Conservation (phyloP, 2,329 filamentous ascomycete genomes). For the Colletotrichum liriopes region DNA sequence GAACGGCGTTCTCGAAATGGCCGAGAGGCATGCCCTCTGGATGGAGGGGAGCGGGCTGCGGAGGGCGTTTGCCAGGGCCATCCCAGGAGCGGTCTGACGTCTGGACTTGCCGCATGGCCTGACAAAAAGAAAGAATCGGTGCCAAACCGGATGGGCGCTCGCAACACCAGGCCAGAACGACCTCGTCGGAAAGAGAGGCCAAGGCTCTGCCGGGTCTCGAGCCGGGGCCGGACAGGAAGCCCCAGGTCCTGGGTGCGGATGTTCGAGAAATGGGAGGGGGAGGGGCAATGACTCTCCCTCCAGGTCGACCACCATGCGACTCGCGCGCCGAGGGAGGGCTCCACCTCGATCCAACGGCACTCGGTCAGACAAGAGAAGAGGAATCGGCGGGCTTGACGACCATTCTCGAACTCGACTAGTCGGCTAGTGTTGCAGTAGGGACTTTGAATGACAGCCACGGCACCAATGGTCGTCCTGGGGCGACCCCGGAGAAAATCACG, state of each 20-base stretch:
- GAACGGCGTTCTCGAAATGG: slow-evolving; percentile 32
- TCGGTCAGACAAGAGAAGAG: slow-evolving; percentile 13
- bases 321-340: slow-evolving; percentile 13
- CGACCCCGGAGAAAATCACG: not conserved
- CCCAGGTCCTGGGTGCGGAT: slow-evolving; percentile 5
- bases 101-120: not conserved
- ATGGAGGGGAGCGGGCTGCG: slow-evolving; percentile 20
- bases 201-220: slow-evolving; percentile 21
- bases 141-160: not conserved
- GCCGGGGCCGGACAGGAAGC: slow-evolving; percentile 33
- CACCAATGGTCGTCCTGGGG: slow-evolving; percentile 13
- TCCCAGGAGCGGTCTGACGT: slow-evolving; percentile 25
- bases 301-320: slow-evolving; percentile 44
- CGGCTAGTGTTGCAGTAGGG: slow-evolving; percentile 26
- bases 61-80: slow-evolving; percentile 20
- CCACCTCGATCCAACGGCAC: slow-evolving; percentile 21
- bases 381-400: not conserved
- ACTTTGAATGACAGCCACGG: slow-evolving; percentile 6
- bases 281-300: slow-evolving; percentile 49
- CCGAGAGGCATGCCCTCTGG: not conserved
- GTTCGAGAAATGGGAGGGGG: slow-evolving; percentile 42
- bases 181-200: slow-evolving; percentile 8
- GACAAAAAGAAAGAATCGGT: not conserved
- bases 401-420: slow-evolving; percentile 32
- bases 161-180: not conserved